Evolutionary conservation across 2,329 filamentous ascomycete species (phyloP), one percentile per base, ranked within the genome.

Genomic region (Pyrenochaeta sp.): DNA sequence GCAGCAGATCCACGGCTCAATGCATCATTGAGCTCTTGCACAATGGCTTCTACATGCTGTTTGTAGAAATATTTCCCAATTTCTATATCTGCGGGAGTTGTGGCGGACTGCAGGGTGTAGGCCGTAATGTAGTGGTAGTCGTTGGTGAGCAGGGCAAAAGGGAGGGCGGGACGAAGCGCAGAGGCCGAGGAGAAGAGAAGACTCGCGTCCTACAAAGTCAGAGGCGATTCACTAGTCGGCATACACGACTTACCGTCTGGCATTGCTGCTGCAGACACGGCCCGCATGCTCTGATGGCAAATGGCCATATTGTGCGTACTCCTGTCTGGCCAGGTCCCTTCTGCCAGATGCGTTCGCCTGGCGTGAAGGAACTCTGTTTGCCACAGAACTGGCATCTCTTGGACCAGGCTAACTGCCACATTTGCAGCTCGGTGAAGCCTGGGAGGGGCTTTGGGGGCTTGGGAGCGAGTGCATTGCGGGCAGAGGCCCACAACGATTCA

Each of bases 331-430:
- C 88, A 35, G 88, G 88, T 12, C 89, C 88, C 54, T 81, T 78
- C 66, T 83, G 83, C 80, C 82, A 87, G 44, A 79, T 67, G 77
- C 78, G 68, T 56, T 73, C 63, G 54, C 69, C 55, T 52, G 67
- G 55, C 48, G 59, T 36, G 40, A 59, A 61, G 33, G 65, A 54
- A 46, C 69, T 72, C 44, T 60, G 64, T 56, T 79, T 84, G 48
- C 76, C 78, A 75, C 91, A 95, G 61, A 87, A 85, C 67, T 93
- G 87, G 73, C 91, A 96, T 49, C 70, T 75, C 27, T 69, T 78
- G 42, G 85, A 83, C 72, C 85, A 87, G 31, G 86, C 81, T 45
- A 95, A 78, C 66, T 84, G 85, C 85, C 91, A 92, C 90, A 93
- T 93, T 36, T 88, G 84, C 60, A 90, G 78, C 74, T 95, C 91